Evolutionary conservation across 83 land plant species (phyloP).

Genomic region (Larix sibirica): DNA sequence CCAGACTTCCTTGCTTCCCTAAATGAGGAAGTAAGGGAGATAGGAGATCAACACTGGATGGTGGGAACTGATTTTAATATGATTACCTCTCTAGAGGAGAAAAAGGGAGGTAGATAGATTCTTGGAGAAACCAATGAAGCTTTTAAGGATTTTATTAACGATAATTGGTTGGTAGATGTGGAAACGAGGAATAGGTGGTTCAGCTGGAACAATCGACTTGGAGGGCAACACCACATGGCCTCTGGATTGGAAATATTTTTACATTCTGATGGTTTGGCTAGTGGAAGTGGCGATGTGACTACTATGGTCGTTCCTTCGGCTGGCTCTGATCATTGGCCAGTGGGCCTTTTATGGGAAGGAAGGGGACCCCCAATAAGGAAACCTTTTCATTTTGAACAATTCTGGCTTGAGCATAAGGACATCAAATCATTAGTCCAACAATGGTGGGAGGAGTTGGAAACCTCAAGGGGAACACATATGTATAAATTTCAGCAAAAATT

Average conservation of each 20-base stretch:
- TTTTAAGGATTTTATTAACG: background rate
- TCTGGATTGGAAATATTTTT: background rate
- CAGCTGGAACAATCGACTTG: background rate
- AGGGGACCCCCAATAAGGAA: no score
- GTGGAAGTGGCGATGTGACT: background rate
- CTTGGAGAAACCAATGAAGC: background rate
- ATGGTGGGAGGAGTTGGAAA: background rate
- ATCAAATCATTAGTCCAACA: background rate
- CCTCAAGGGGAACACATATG: background rate
- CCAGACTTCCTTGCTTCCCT: no score
- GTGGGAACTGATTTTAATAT: background rate
- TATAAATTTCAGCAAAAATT: background rate
- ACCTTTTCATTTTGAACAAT: no score
- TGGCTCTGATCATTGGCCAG: background rate
- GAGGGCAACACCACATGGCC: background rate
- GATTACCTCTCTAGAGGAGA: background rate
- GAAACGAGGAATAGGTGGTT: background rate
- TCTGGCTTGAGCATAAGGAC: no score
- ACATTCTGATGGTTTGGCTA: background rate
- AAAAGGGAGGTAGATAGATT: background rate
- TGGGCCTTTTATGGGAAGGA: background rate
- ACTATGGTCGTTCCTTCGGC: background rate
- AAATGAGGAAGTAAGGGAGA: background rate
- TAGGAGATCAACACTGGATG: background rate
- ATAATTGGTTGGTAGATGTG: background rate